Evolutionary conservation across 345 rosid species (phyloP).

Genomic region (Abelmoschus esculentus): DNA sequence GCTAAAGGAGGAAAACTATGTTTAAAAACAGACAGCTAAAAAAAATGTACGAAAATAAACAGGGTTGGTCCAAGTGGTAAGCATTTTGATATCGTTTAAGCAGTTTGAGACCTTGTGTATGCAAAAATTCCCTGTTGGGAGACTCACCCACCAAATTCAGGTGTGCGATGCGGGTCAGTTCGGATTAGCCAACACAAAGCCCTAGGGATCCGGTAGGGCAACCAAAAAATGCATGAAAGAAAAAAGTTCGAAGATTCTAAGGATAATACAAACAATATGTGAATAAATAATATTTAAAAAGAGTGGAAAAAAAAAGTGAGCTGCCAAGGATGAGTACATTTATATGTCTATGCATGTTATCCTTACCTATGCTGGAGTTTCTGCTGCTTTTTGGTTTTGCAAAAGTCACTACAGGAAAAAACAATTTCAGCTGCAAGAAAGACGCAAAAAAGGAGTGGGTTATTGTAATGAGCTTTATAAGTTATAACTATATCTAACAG

Average conservation of each 20-base stretch:
- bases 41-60: not conserved
- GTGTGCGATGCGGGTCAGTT: too few species aligned
- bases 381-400: conserved; percentile 99
- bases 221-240: not conserved
- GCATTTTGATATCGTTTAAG: too few species aligned
- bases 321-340: not conserved
- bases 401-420: conserved; percentile 86
- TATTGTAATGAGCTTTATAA: not conserved
- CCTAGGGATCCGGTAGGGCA: too few species aligned
- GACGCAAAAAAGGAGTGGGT: not conserved
- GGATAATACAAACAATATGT: not conserved
- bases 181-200: too few species aligned
- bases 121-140: too few species aligned
- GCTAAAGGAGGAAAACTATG: not conserved
- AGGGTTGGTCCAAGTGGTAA: too few species aligned
- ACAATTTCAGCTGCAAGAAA: conserved; percentile 67
- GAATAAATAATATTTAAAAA: too few species aligned
- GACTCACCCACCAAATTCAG: too few species aligned
- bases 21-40: not conserved
- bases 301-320: not conserved
- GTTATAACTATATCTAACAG: not conserved
- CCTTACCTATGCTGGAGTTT: conserved; percentile 92
- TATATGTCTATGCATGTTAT: not conserved
- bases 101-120: too few species aligned
- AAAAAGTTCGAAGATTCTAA: not conserved